Evolutionary conservation across 768 basidiomycete genomes (phyloP).

Genomic region (Kwoniella pini): DNA sequence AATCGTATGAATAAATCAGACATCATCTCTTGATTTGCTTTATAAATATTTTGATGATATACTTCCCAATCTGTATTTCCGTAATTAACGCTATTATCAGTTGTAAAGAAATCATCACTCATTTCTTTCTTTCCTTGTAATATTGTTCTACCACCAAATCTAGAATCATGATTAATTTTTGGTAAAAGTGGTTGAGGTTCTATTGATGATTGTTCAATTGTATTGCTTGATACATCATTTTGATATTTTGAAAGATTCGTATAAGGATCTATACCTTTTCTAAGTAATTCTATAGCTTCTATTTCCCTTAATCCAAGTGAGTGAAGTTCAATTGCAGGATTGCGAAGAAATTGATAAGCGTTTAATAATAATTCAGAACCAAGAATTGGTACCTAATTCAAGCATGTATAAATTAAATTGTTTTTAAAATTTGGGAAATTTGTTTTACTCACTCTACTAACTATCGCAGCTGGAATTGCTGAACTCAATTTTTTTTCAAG

Average conservation of each 20-base stretch:
- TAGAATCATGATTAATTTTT: too few relatives aligned
- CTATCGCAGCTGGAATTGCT: slow-evolving; percentile 20
- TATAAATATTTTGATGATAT: slow-evolving; percentile 11
- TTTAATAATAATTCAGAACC: slow-evolving; percentile 15
- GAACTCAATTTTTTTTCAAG: slow-evolving; percentile 22
- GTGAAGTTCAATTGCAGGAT: slow-evolving; percentile 13
- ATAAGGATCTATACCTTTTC: slow-evolving; percentile 15
- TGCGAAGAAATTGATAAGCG: slow-evolving; percentile 18
- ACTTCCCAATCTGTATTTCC: slow-evolving; percentile 7
- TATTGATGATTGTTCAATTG: too few relatives aligned
- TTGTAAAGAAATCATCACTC: neutral
- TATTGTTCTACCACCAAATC: too few relatives aligned
- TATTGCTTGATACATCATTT: too few relatives aligned
- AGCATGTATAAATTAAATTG: neutral
- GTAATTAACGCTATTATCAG: too few relatives aligned
- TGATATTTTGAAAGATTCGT: neutral
- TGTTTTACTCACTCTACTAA: slow-evolving; percentile 11
- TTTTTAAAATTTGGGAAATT: neutral
- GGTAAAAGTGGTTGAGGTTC: too few relatives aligned
- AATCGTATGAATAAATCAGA: neutral
- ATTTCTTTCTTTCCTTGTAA: too few relatives aligned
- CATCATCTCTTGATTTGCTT: slow-evolving; percentile 16
- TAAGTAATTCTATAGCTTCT: slow-evolving; percentile 11
- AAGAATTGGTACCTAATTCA: slow-evolving; percentile 18
- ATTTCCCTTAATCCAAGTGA: slow-evolving; percentile 12